Evolutionary conservation across 441 rosid genomes (phyloP), one percentile per base, ranked within the genome.

Genomic region (Corymbia citriodora): DNA sequence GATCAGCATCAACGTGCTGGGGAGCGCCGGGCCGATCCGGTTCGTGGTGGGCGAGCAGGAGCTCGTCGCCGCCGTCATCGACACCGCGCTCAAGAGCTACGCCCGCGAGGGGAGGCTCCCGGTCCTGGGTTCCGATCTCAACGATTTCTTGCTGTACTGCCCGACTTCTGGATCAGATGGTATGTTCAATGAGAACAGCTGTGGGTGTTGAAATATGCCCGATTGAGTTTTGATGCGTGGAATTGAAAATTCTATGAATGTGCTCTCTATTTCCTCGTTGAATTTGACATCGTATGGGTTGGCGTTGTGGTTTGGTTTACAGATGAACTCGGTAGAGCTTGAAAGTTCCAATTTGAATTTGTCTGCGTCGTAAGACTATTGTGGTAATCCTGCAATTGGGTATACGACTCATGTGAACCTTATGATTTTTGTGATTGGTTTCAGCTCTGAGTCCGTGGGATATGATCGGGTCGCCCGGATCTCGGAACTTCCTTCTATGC

Each of bases 11-110:
- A 98, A 95, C 27, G 98, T 98, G 90, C 79, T 96, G 88, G 99
- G 99, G 40, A 98, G 99, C 91, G 97, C 99, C 2, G 99, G 99
- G 21, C 99, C 99, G 93, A 97, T 98, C 94, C 98, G 99, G 55
- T 95, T 98, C 88, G 96, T 98, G 18, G 98, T 97, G 8, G 94
- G 93, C 89, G 99, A 98, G 90, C 93, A 93, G 40, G 96, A 97
- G 87, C 93, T 95, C 19, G 97, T 97, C 9, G 96, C 94, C 57
- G 94, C 95, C 17, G 98, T 98, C 15, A 97, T 98, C 48, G 97
- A 97, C 52, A 95, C 98, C 40, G 96, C 96, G n/a, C 93, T 98
- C 92, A 98, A 97, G 89, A 90, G 92, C 33, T 98, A 98, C 90
- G 98, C 99, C 31, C 97, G 99, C 27, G 99, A 97, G 91, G 99